These are phyloP conservation scores for Pleochaeta shiraiana DNA, from an alignment of 2,329 filamentous ascomycete species.

Conservation along the genomic window DNA sequence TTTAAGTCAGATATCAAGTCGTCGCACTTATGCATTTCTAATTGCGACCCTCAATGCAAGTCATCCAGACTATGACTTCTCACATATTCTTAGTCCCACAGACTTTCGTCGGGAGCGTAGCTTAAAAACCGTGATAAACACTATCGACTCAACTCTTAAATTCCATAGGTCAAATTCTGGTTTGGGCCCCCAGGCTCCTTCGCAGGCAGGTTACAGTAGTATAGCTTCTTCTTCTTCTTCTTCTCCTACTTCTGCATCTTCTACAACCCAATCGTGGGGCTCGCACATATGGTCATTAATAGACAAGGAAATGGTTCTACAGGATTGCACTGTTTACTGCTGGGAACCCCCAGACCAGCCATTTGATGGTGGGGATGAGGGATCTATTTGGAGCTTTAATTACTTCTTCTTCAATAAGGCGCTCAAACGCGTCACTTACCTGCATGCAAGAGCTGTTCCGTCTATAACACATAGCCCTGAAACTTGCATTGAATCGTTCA, in stretches of 20 bases:
- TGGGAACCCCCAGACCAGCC: constrained; percentile 81
- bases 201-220: constrained; percentile 19
- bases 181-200: constrained; percentile 20
- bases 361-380: constrained; percentile 66
- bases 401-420: constrained; percentile 97
- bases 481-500: constrained; percentile 19
- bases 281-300: constrained; percentile 82
- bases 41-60: constrained; percentile 94
- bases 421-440: constrained; percentile 78
- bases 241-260: constrained; percentile 27
- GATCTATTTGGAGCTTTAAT: constrained; percentile 84
- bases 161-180: constrained; percentile 51
- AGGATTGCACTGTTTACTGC: constrained; percentile 73
- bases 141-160: constrained; percentile 67
- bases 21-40: constrained; percentile 83
- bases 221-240: constrained; percentile 22
- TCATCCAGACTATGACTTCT: constrained; percentile 95
- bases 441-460: constrained; percentile 78
- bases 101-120: constrained; percentile 79
- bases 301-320: constrained; percentile 83
- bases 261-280: constrained; percentile 47
- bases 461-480: constrained; percentile 43
- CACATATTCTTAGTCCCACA: constrained; percentile 64
- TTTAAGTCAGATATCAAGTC: constrained; percentile 68
- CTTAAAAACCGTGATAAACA: constrained; percentile 62